Evolutionary conservation across 2,329 filamentous ascomycete species (phyloP).

Genomic region (Sporothrix pseudoabietina): DNA sequence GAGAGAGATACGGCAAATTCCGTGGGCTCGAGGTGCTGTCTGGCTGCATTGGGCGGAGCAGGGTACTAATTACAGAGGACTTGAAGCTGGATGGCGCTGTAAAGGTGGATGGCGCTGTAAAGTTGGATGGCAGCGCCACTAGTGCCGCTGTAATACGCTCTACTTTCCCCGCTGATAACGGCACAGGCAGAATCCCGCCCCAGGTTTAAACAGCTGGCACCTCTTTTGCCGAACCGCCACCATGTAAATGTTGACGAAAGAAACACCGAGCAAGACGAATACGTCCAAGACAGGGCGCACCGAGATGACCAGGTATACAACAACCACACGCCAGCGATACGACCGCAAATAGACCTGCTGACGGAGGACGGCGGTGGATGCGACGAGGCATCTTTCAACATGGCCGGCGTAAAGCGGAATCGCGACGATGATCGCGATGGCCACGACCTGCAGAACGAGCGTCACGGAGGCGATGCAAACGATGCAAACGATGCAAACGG

Average conservation of each 20-base stretch:
- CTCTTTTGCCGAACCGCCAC: background rate
- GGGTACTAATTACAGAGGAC: background rate
- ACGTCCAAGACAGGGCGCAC: background rate
- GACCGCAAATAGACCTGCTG: background rate
- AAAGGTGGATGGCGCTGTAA: too few relatives aligned
- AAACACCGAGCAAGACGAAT: background rate
- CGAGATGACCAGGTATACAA: background rate
- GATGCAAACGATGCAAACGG: background rate
- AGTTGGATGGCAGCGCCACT: background rate
- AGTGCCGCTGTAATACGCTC: background rate
- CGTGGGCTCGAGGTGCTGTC: too few relatives aligned
- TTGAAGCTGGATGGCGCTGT: background rate
- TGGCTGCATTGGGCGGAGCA: too few relatives aligned
- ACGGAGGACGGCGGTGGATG: background rate
- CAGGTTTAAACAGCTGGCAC: background rate
- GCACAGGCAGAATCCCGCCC: background rate
- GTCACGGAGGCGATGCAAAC: background rate
- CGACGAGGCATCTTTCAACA: background rate
- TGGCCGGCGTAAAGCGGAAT: slow-evolving; percentile 12
- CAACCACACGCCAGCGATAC: background rate
- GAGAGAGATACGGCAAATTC: too few relatives aligned
- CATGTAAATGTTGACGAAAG: background rate
- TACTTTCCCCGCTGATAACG: background rate
- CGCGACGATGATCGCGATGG: background rate
- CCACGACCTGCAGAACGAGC: background rate